Percentiles rank a stretch among this genome's conserved stretches.
These are phyloP conservation scores for Massarina eburnea DNA, from an alignment of 2,329 filamentous ascomycete genomes.

Conservation along the genomic window DNA sequence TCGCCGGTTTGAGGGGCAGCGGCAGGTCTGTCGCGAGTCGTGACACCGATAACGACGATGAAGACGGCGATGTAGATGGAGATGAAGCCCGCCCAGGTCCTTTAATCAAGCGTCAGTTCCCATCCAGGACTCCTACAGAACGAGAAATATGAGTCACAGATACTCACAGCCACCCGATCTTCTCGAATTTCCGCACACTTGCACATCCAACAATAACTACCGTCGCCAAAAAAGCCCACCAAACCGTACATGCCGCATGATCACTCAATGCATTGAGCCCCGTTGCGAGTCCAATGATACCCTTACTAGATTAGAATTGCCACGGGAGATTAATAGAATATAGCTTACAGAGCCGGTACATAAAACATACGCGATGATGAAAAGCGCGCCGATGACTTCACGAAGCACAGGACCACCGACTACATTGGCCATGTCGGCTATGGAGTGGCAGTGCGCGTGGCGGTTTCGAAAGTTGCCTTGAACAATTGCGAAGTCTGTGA, in stretches of 20 bases:
- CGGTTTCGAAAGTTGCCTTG: conserved; percentile 54
- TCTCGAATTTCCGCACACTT: conserved; percentile 60
- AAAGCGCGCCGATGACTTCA: conserved; percentile 57
- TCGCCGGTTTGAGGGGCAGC: conserved; percentile 59
- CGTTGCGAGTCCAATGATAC: conserved; percentile 61
- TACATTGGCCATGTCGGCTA: conserved; percentile 59
- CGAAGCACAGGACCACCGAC: conserved; percentile 54
- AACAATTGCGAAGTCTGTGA: conserved; percentile 47
- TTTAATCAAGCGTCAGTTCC: conserved; percentile 60
- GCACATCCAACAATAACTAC: conserved; percentile 53
- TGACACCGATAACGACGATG: conserved; percentile 60
- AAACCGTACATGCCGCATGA: conserved; percentile 62
- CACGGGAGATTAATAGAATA: too few relatives aligned
- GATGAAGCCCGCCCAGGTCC: conserved; percentile 60
- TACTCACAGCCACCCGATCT: too few relatives aligned
- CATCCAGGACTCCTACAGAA: too few relatives aligned
- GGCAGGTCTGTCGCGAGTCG: conserved; percentile 56
- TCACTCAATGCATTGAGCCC: conserved; percentile 62
- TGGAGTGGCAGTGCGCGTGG: conserved; percentile 53
- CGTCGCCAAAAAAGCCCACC: conserved; percentile 58
- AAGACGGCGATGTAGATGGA: conserved; percentile 60
- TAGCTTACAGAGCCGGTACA: conserved; percentile 55
- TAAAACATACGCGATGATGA: conserved; percentile 60
- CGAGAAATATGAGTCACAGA: too few relatives aligned
- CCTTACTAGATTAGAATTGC: too few relatives aligned